Percentiles rank a stretch among this genome's conserved stretches.
Evolutionary conservation across 306 rosid species (phyloP).

Genomic region (Casuarina cunninghamiana): DNA sequence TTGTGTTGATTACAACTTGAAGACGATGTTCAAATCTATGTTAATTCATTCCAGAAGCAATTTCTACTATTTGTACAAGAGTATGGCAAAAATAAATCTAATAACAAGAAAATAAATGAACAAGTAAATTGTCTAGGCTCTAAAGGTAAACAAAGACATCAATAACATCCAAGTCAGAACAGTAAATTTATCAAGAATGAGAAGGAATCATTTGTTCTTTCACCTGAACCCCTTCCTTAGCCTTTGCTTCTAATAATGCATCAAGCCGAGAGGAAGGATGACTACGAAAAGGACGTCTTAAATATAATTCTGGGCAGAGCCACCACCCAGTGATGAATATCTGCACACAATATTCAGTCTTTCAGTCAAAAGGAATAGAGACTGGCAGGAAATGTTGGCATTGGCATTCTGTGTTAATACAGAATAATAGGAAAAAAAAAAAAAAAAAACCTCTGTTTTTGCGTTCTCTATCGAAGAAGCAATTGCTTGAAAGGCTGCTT

Average conservation of each 20-base stretch:
- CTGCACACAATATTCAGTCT: constrained; percentile 51
- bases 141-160: neutral
- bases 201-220: constrained; percentile 1
- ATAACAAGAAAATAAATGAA: neutral
- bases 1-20: neutral
- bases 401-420: constrained; percentile 4
- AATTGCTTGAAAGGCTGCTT: constrained; percentile 88
- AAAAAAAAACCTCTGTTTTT: constrained; percentile 77
- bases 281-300: constrained; percentile 72
- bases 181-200: neutral
- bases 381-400: constrained; percentile 17
- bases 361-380: constrained; percentile 30
- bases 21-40: neutral
- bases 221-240: constrained; percentile 98
- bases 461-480: constrained; percentile 88
- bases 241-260: constrained; percentile 85
- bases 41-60: neutral
- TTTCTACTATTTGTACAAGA: neutral
- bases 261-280: constrained; percentile 88
- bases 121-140: neutral
- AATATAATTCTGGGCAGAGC: constrained; percentile 93
- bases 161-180: neutral
- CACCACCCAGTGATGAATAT: constrained; percentile 98
- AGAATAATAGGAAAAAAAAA: neutral
- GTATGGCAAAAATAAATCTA: neutral